A percentile compares a stretch with the other conserved stretches of the same genome.
phyloP scores from a whole-genome alignment of 1,284 basidiomycete species.

The Moesziomyces antarcticus region DNA sequence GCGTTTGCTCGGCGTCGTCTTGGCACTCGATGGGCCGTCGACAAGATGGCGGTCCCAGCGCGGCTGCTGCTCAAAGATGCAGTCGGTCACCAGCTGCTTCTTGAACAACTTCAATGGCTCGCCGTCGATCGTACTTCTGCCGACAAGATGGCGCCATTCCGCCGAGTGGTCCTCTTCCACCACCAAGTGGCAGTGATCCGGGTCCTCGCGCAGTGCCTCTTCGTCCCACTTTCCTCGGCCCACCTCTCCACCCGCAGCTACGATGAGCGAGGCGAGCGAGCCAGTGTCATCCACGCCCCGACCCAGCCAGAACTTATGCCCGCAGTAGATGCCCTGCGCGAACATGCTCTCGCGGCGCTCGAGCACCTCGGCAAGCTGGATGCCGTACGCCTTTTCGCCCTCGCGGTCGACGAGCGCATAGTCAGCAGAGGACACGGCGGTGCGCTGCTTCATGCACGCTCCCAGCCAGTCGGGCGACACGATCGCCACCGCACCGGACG shows the following conservation, averaged over 20 bases:
- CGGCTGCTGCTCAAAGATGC: constrained; percentile 38
- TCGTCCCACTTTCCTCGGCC: constrained; percentile 23
- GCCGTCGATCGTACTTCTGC: constrained; percentile 7
- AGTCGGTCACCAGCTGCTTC: constrained; percentile 35
- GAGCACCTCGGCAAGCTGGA: constrained; percentile 26
- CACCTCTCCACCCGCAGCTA: constrained; percentile 30
- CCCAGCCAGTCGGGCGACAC: constrained; percentile 40
- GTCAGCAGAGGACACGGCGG: background rate
- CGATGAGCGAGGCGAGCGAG: constrained; percentile 25
- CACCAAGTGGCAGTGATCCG: constrained; percentile 30
- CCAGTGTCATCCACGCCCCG: constrained; percentile 34
- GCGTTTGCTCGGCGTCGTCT: background rate
- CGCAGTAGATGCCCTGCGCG: constrained; percentile 27
- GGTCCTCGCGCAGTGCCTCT: constrained; percentile 21
- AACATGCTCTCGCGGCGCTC: constrained; percentile 14
- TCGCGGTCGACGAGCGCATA: constrained; percentile 15
- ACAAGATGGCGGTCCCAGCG: constrained; percentile 35
- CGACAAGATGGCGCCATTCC: constrained; percentile 28
- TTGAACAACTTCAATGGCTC: constrained; percentile 31
- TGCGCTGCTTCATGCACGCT: constrained; percentile 21
- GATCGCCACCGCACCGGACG: constrained; percentile 25
- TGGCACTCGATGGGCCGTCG: constrained; percentile 1
- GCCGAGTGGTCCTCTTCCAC: constrained; percentile 24
- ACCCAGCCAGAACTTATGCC: constrained; percentile 42
- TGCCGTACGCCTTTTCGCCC: constrained; percentile 31